Conservation (phyloP, 2,329 filamentous ascomycete species). For the Aspergillus tamarii region DNA sequence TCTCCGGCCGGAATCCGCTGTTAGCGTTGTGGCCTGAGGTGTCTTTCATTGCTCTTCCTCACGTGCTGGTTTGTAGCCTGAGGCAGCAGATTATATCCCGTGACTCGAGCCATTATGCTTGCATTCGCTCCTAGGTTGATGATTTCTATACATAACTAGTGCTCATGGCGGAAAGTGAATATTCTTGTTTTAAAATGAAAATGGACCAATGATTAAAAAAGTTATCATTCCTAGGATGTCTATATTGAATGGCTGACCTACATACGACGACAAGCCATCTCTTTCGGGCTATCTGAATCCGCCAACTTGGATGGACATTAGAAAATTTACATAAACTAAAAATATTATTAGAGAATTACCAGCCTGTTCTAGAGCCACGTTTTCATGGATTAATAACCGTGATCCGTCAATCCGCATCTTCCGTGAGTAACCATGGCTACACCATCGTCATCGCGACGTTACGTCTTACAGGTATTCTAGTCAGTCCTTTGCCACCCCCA, state of each 20-base stretch:
- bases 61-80: slow-evolving; percentile 11
- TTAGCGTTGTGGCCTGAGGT: slow-evolving; percentile 24
- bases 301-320: not conserved
- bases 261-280: not conserved
- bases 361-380: not conserved
- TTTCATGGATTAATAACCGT: not conserved
- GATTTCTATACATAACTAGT: not conserved
- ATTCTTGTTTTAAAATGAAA: not conserved
- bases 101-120: not conserved
- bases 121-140: not conserved
- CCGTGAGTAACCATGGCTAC: not conserved
- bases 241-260: not conserved
- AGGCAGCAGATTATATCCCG: not conserved
- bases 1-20: slow-evolving; percentile 16
- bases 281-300: not conserved
- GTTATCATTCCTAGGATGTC: not conserved
- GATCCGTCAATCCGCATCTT: not conserved
- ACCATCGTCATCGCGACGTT: not conserved
- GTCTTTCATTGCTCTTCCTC: not conserved
- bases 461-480: not conserved
- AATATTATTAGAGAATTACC: not conserved
- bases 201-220: not conserved
- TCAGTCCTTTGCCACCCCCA: not conserved
- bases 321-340: too few species aligned
- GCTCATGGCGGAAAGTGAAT: not conserved